Evolutionary conservation across 208 protist genomes (phyloP).

Genomic region (Leishmania arabica): DNA sequence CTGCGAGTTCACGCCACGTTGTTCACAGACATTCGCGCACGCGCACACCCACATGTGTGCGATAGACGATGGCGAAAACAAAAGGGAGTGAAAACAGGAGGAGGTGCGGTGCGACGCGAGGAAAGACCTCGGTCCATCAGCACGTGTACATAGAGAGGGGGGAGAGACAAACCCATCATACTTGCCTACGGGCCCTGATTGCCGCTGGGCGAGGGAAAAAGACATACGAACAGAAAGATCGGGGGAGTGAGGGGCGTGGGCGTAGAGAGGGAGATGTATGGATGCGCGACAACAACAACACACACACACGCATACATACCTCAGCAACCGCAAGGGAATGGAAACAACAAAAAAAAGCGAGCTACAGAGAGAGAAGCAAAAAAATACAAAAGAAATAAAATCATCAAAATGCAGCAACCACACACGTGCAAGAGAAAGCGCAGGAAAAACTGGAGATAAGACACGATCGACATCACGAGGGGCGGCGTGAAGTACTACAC

Average conservation of each 20-base stretch:
- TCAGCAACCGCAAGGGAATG: not conserved
- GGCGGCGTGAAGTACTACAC: not conserved
- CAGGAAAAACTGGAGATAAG: not conserved
- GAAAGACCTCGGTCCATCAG: not conserved
- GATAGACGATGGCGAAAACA: not conserved
- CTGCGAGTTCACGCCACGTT: not conserved
- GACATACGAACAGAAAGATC: not conserved
- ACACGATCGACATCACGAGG: not conserved
- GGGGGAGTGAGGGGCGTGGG: not conserved
- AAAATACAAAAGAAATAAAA: not conserved
- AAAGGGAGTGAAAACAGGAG: not conserved
- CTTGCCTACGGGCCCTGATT: not conserved
- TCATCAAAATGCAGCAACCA: not conserved
- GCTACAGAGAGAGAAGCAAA: not conserved
- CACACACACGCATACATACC: not conserved
- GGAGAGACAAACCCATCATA: slow-evolving; percentile 1
- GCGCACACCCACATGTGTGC: not conserved
- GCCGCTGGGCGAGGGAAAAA: not conserved
- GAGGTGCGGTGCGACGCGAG: not conserved
- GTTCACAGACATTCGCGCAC: not conserved
- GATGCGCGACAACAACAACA: not conserved
- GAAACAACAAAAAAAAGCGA: not conserved
- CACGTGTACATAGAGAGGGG: not conserved
- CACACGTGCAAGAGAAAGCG: not conserved
- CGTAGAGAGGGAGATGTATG: not conserved